A percentile compares a stretch with the other conserved stretches of the same genome.
These are phyloP conservation scores for Nitzschia sp. DNA, from an alignment of 108 stramenopile genomes.

Conservation along the genomic window DNA sequence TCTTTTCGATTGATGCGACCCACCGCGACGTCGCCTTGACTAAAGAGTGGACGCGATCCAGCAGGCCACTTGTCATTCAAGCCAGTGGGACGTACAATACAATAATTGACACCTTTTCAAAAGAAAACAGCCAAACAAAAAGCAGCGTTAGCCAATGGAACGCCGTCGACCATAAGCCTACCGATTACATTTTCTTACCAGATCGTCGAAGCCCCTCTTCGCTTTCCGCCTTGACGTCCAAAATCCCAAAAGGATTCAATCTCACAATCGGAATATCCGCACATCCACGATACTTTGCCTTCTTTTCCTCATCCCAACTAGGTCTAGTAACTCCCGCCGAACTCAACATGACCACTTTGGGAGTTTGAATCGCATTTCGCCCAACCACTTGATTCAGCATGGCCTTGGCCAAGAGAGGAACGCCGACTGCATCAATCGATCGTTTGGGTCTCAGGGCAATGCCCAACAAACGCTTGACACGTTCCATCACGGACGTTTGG, in stretches of 20 bases:
- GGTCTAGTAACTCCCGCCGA: conserved; percentile 85
- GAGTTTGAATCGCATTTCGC: conserved; percentile 19
- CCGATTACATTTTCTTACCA: conserved; percentile 29
- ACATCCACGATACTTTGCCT: conserved; percentile 54
- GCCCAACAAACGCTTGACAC: conserved; percentile 24
- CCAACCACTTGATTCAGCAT: conserved; percentile 9
- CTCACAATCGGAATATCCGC: conserved; percentile 94
- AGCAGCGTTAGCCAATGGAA: neutral
- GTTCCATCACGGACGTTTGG: conserved; percentile 18
- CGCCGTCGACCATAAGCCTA: neutral
- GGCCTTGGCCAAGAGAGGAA: conserved; percentile 55
- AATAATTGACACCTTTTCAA: conserved; percentile 59
- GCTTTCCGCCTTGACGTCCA: conserved; percentile 78
- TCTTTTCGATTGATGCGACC: conserved; percentile 91
- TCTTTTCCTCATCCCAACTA: conserved; percentile 70
- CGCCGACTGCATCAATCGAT: conserved; percentile 71
- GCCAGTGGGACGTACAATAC: conserved; percentile 88
- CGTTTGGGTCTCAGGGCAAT: conserved; percentile 46
- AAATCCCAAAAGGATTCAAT: conserved; percentile 91
- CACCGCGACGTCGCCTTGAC: conserved; percentile 87
- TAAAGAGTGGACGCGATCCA: conserved; percentile 83
- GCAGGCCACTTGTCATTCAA: conserved; percentile 90
- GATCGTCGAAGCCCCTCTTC: conserved; percentile 68
- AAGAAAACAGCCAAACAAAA: neutral
- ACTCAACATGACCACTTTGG: conserved; percentile 78